A percentile compares a stretch with the other conserved stretches of the same genome.
Conservation (phyloP, 805 yeast genomes). For the Myxozyma udenii region DNA sequence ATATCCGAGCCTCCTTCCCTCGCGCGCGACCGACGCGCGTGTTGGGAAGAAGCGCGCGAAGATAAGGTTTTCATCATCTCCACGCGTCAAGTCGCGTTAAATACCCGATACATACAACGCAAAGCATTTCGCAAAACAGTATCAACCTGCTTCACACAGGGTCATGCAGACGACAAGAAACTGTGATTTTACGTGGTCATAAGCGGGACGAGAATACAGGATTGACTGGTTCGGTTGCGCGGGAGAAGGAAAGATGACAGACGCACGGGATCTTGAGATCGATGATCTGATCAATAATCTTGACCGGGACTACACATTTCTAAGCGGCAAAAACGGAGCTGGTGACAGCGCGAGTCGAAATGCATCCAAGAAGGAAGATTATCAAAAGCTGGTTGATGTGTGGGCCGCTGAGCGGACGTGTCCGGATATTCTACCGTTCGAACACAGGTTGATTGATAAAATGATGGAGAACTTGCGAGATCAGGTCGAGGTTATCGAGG, state of each 20-base stretch:
- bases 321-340: neutral
- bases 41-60: too few relatives aligned
- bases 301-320: conserved; percentile 18
- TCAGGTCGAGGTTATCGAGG: conserved; percentile 66
- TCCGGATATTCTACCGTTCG: conserved; percentile 81
- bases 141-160: too few relatives aligned
- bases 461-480: conserved; percentile 58
- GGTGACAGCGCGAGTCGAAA: neutral
- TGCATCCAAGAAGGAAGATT: conserved; percentile 32
- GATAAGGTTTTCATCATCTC: too few relatives aligned
- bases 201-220: too few relatives aligned
- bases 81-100: too few relatives aligned
- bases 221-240: too few relatives aligned
- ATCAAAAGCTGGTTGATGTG: conserved; percentile 50
- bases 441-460: conserved; percentile 55
- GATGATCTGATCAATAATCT: conserved; percentile 32
- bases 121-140: too few relatives aligned
- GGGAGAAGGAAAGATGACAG: neutral
- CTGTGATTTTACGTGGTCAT: too few relatives aligned
- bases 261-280: conserved; percentile 28
- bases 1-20: too few relatives aligned
- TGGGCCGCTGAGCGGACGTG: conserved; percentile 85
- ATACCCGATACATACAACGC: too few relatives aligned
- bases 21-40: too few relatives aligned
- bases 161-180: too few relatives aligned